Evolutionary conservation across 345 rosid genomes (phyloP), one percentile per base, ranked within the genome.

Genomic region (Citrus inodora): DNA sequence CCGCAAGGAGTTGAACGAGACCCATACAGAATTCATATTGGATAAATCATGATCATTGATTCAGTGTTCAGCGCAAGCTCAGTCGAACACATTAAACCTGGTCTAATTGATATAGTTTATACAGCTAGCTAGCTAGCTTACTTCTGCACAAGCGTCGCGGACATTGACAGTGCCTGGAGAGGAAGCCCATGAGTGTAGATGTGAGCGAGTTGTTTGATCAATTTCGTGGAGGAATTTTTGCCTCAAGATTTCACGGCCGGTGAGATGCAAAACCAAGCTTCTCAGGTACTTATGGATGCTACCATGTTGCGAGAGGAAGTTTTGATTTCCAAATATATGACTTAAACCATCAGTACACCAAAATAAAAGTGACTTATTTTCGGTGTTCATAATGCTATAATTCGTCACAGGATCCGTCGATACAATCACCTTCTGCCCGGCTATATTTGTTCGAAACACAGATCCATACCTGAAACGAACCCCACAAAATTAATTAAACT

Each of bases 381-480:
- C 92, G 78, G 86, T 85, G 33, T 71, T 87, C 74, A 89, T 80
- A 28, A 87, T 85, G 40, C 67, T 74, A 28, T 79, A 78, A n/a
- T 85, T 86, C 37, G 85, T 78, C 14, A 86, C 88, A 0, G 81
- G 72, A 27, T 90, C 92, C 0, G 87, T 82, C 14, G 88, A 83
- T 3, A 86, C 71, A 28, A 89, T 63, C 16, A 86, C 65, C 27
- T 75, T 84, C 5, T 74, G 71, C 6, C 90, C 89, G 13, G 85
- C 80, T 32, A 89, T 21, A 51, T 53, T 80, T 1, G 90, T 87
- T 53, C 82, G 80, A 80, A 90, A 90, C 64, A 87, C 28, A 3
- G 82, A 73, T 1, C 89, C 90, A 65, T 86, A 71, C 62, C 91
- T 89, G 69, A 46, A 80, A 38, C 5, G 22, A 25, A 33, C 25